phyloP scores from a whole-genome alignment of 208 protist species.

The Trypanosoma avium region DNA sequence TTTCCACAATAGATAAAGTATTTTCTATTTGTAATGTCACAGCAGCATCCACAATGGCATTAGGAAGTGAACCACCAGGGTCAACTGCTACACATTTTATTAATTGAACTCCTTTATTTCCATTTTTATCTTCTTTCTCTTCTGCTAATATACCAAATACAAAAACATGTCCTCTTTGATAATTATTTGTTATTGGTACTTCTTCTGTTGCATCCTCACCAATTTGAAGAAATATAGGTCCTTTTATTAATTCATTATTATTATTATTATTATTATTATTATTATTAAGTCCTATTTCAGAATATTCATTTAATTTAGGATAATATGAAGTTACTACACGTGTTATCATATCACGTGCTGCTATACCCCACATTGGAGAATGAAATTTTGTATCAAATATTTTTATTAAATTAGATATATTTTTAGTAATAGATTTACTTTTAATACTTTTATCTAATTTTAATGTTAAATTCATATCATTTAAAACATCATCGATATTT shows the following conservation, averaged over 20 bases:
- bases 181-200: slow-evolving; percentile 28
- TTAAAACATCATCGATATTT: slow-evolving; percentile 35
- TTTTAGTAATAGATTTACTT: slow-evolving; percentile 13
- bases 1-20: slow-evolving; percentile 8
- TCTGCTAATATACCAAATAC: slow-evolving; percentile 39
- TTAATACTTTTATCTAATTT: slow-evolving; percentile 23
- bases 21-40: slow-evolving; percentile 29
- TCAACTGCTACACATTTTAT: slow-evolving; percentile 28
- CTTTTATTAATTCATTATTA: neutral
- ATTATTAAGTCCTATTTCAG: slow-evolving; percentile 19
- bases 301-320: slow-evolving; percentile 23
- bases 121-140: slow-evolving; percentile 13
- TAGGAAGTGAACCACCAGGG: slow-evolving; percentile 32
- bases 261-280: neutral
- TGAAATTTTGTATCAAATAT: slow-evolving; percentile 29
- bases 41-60: slow-evolving; percentile 12
- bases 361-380: slow-evolving; percentile 22
- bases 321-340: slow-evolving; percentile 28
- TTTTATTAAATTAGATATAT: slow-evolving; percentile 7
- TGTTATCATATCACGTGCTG: slow-evolving; percentile 33
- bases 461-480: slow-evolving; percentile 18
- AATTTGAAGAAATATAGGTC: slow-evolving; percentile 29
- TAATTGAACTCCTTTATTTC: slow-evolving; percentile 25
- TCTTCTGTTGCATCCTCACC: slow-evolving; percentile 39
- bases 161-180: slow-evolving; percentile 27